Conservation (phyloP, 192 early-diverging fungal genomes). For the Diversispora eburnea region DNA sequence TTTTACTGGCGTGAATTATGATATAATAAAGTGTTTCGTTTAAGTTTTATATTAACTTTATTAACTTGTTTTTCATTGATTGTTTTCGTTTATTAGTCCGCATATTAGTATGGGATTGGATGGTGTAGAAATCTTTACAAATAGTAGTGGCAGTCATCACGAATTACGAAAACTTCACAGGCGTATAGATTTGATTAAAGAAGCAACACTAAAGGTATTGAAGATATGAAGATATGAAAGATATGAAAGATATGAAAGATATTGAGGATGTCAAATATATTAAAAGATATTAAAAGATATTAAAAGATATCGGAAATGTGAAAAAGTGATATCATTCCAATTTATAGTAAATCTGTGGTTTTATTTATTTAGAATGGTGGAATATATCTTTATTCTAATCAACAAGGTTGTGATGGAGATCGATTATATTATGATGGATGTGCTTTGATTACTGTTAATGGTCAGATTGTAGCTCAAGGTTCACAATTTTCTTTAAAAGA, state of each 20-base stretch:
- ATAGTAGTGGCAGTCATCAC: conserved; percentile 95
- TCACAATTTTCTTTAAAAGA: conserved; percentile 91
- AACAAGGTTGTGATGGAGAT: conserved; percentile 97
- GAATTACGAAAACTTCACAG: conserved; percentile 88
- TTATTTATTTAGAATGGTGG: conserved; percentile 68
- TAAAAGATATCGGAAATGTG: too few species aligned
- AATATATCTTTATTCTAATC: conserved; percentile 94
- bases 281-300: too few species aligned
- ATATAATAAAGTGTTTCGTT: too few species aligned
- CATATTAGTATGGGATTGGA: conserved; percentile 91
- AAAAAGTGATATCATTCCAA: too few species aligned
- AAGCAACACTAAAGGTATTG: conserved; percentile 81
- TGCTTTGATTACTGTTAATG: conserved; percentile 87
- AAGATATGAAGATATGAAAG: conserved; percentile 42
- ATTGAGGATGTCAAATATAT: too few species aligned
- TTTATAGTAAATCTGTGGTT: too few species aligned
- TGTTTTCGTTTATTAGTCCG: conserved; percentile 56
- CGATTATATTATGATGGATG: conserved; percentile 97
- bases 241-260: conserved; percentile 30
- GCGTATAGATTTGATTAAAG: conserved; percentile 83
- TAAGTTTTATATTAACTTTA: too few species aligned
- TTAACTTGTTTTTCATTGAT: background rate
- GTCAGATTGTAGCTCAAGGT: conserved; percentile 81
- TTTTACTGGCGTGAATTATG: too few species aligned
- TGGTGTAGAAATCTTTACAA: conserved; percentile 95